Conservation (phyloP, 164 flowering plant genomes). For the Protea cynaroides region DNA sequence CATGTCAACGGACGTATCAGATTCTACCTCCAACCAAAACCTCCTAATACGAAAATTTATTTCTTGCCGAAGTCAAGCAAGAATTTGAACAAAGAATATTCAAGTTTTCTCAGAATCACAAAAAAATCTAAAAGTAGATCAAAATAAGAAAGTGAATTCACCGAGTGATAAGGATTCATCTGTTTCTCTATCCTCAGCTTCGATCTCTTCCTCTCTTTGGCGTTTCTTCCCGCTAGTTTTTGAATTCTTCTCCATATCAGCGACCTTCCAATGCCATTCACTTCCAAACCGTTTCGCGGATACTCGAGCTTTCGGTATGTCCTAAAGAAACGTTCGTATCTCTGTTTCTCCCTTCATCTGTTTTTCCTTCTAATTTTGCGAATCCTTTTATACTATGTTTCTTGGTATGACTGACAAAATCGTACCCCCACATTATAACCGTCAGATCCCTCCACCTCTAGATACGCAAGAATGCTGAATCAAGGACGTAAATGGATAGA, state of each 20-base stretch:
- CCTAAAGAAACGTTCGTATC: no score
- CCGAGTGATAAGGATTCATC: constrained; percentile 17
- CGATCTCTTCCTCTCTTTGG: constrained; percentile 17
- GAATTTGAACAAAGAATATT: not conserved
- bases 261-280: not conserved
- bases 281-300: not conserved
- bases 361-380: no score
- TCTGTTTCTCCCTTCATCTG: no score
- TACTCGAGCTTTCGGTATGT: not conserved
- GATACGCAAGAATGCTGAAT: no score
- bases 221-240: constrained; percentile 20
- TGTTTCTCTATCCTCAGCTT: constrained; percentile 6
- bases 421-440: no score
- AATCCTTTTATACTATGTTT: no score
- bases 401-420: no score
- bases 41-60: not conserved
- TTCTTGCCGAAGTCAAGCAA: not conserved
- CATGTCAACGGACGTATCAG: not conserved
- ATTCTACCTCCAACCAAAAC: not conserved
- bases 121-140: not conserved
- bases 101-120: not conserved
- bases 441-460: no score
- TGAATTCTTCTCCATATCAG: constrained; percentile 12
- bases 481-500: no score
- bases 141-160: not conserved